A percentile compares a stretch with the other conserved stretches of the same genome.
Evolutionary conservation across 805 yeast genomes (phyloP).

Genomic region (Pichia thaimueangensis): DNA sequence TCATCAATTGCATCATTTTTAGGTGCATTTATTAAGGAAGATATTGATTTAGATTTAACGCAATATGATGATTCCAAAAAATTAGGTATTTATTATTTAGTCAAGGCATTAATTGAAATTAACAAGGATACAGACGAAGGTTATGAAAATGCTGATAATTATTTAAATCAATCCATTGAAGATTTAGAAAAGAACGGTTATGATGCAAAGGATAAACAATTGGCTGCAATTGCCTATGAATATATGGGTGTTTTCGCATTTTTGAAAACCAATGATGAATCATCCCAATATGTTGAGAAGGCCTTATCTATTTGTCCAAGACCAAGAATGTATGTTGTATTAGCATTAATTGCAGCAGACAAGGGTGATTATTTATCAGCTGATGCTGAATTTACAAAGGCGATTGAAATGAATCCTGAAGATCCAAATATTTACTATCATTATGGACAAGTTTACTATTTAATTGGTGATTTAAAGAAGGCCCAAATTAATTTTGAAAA

Average conservation of each 20-base stretch:
- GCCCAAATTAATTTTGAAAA: constrained; percentile 73
- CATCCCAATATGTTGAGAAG: constrained; percentile 56
- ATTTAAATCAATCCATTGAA: constrained; percentile 52
- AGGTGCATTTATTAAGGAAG: constrained; percentile 66
- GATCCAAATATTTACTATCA: constrained; percentile 87
- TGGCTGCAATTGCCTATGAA: constrained; percentile 72
- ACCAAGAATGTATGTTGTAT: constrained; percentile 73
- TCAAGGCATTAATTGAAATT: constrained; percentile 53
- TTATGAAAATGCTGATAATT: constrained; percentile 55
- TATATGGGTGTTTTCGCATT: constrained; percentile 78
- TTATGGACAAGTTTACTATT: constrained; percentile 84
- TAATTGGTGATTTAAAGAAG: constrained; percentile 63
- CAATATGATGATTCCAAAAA: constrained; percentile 48
- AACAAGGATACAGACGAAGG: constrained; percentile 46
- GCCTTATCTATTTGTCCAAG: constrained; percentile 67
- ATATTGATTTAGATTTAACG: constrained; percentile 38
- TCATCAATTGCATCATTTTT: constrained; percentile 81
- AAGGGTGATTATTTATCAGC: constrained; percentile 58
- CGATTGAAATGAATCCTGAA: constrained; percentile 59
- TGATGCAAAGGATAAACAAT: constrained; percentile 28
- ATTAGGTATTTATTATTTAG: constrained; percentile 58
- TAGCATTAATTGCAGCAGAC: constrained; percentile 82
- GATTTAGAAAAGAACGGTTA: constrained; percentile 21
- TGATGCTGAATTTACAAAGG: constrained; percentile 59
- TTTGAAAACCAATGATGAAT: constrained; percentile 62